phyloP scores from a whole-genome alignment of 805 yeast genomes.

The Starmera pachycereana region DNA sequence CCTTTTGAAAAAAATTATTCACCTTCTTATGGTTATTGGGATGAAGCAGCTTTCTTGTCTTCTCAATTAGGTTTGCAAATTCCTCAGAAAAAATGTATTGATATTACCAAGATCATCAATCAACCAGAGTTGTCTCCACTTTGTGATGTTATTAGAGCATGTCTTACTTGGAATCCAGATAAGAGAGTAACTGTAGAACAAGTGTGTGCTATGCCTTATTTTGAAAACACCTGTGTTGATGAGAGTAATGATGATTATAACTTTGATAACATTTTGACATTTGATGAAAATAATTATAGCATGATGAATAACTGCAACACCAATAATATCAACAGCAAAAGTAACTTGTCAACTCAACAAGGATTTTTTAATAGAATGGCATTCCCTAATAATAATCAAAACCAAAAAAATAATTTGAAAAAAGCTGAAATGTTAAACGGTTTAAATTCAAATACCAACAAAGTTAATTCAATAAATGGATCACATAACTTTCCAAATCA shows the following conservation, averaged over 20 bases:
- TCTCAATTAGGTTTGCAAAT: conserved; percentile 42
- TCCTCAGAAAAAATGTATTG: conserved; percentile 44
- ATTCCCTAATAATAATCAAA: too few species aligned
- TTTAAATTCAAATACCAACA: too few species aligned
- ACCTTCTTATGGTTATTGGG: conserved; percentile 71
- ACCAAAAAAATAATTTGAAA: too few species aligned
- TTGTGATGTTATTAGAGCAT: conserved; percentile 29
- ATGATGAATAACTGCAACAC: too few species aligned
- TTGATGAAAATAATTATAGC: background rate
- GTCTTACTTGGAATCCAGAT: conserved; percentile 69
- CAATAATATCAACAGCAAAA: too few species aligned
- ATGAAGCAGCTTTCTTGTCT: conserved; percentile 45
- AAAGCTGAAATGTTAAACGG: too few species aligned
- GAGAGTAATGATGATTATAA: background rate
- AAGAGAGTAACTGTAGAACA: conserved; percentile 42
- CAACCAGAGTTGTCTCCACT: conserved; percentile 30
- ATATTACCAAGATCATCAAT: conserved; percentile 34
- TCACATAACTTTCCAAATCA: too few species aligned
- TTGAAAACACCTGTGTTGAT: conserved; percentile 32
- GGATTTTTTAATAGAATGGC: too few species aligned
- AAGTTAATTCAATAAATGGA: too few species aligned
- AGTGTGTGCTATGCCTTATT: conserved; percentile 43
- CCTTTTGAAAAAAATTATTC: conserved; percentile 13
- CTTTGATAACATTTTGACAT: background rate
- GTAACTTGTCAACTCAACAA: too few species aligned